Evolutionary conservation across 805 yeast species (phyloP), one percentile per base, ranked within the genome.

Genomic region (Saturnispora sanitii): DNA sequence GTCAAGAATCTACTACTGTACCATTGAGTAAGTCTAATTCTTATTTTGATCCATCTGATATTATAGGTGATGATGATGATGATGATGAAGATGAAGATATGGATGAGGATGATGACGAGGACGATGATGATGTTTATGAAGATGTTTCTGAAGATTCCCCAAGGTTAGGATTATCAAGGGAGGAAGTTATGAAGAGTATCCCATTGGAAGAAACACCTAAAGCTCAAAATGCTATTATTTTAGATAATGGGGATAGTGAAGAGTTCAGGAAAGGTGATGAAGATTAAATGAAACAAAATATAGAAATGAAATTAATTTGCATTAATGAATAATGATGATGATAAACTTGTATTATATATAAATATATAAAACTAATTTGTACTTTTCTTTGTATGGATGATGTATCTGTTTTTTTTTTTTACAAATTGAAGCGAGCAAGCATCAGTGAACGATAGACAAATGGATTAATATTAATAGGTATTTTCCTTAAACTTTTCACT

Each of bases 171-270:
- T 41, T 46, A n/a, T 27, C 35, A 5, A 37, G 35, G 23, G 39
- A 37, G 5, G 40, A 46, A 18, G 49, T 42, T 17, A 15, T 46
- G 28, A 43, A 43, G 4, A 47, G 45, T 17, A 45, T 49, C 31
- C 45, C 43, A 9, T 25, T 53, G 13, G 37, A 37, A 11, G 43
- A 49, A 2, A 40, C 48, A 17, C 57, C 57, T 1, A 45, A 46
- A 37, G 53, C 52, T 15, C 33, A 49, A 29, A 49, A 50, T 38
- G 67, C 64, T 17, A 55, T 62, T 16, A 46, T 57, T 4, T 44
- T 61, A 31, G 67, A 61, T 35, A 56, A 59, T 42, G 65, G 66
- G 2, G 64, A 73, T 30, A 73, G 65, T 20, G 66, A 67, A 15
- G 67, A 66, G 21, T 70, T 73, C 19, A 57, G 52, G 26, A 56